Base-by-base conservation (phyloP, 768 basidiomycete genomes). In the Suillus weaverae region DNA sequence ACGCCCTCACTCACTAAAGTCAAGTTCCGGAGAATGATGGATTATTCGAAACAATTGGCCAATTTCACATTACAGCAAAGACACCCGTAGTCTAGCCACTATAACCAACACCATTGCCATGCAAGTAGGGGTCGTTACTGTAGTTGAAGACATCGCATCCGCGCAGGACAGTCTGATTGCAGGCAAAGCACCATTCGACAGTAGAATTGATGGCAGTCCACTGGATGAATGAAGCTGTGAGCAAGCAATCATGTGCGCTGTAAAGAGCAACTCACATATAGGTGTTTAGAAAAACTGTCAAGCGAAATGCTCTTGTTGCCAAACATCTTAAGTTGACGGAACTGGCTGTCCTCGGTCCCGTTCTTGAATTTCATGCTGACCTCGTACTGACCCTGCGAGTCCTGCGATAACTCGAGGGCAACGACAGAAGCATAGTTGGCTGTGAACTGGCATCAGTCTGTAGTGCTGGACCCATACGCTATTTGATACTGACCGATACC, bases 311-410 rank as follows among this genome's bases (percentile, higher is more conserved):
- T 76, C 38, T 74, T 43, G 39, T 70, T 65, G 57, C 86, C 89
- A 70, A 91, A 93, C 77, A 89, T 87, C 68, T 89, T 83, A 70
- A 92, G 73, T 51, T 86, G 83, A 62, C 81, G 74, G 81, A 90
- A 89, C 66, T 76, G 78, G 20, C 79, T 77, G 62, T 81, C 72
- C 10, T 62, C 53, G 32, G 92, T 91, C 36, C 91, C 91, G 73
- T 94, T 94, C 83, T 86, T 89, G 84, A 92, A 92, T 76, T 85
- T 88, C 85, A 93, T 81, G 68, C 91, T 86, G 70, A 94, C 89
- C 54, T 87, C 83, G 67, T 86, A 81, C 62, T 92, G 86, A 38
- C 89, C 89, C n/a, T 86, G 82, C 61, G 83, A 81, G 32, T 86
- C 84, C 60, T 86, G 81, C 43, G 71, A 77, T 65, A 94, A 83